Evolutionary conservation across 2,329 filamentous ascomycete genomes (phyloP), one percentile per base, ranked within the genome.

Genomic region (Pleurostoma richardsiae): DNA sequence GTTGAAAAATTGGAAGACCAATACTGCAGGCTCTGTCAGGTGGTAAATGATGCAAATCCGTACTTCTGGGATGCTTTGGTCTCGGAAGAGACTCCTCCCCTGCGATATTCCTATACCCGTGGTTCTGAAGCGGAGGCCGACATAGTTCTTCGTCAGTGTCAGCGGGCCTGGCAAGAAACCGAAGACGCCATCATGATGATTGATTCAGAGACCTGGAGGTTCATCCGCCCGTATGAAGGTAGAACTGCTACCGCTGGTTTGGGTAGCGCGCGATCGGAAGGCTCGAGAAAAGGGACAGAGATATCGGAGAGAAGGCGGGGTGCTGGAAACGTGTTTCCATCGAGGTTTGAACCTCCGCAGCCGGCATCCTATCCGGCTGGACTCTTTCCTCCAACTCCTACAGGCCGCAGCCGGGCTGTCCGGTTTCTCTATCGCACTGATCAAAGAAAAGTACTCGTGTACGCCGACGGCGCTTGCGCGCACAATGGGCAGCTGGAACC

Each of bases 401-500:
- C 39, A 4, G 39, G 39, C 3, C n/a, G 19, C 6, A 6, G 30
- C 19, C 4, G 3, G 33, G 29, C n/a, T 10, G 27, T 33, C 33
- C 43, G 11, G 29, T 45, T 42, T 28, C 27, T 30, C 31, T 29
- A 39, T 40, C 28, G 30, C 31, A 11, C n/a, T 6, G 40, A n/a
- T 19, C 10, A 5, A 19, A 2, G 10, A n/a, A 45, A 28, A 26
- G 26, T 31, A 30, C 42, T 48, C 29, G 38, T 48, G 29, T 45
- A 27, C 31, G 44, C 46, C 19, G 42, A 45, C 28, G 42, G 46
- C 31, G 46, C 42, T 11, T 48, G 46, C 43, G 26, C 44, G 6
- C 41, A 45, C 40, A 45, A 48, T 29, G 42, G 42, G 4, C 42
- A 44, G 27, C 7, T n/a, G 3, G 55, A 68, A 36, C 58, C 68